Evolutionary conservation across 2,329 filamentous ascomycete species (phyloP).

Genomic region (Phoma sp.): DNA sequence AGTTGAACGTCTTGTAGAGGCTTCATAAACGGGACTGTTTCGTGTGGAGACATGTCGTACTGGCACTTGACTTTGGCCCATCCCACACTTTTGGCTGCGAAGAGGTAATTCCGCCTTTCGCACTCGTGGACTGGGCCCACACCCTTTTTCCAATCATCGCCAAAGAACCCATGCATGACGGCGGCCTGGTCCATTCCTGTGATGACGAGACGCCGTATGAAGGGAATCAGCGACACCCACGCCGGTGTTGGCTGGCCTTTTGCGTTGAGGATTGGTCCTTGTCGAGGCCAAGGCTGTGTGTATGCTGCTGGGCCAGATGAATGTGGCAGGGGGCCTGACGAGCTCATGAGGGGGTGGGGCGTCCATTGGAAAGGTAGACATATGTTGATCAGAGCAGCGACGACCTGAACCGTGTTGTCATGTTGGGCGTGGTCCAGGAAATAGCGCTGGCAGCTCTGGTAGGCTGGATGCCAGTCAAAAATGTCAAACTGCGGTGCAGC

Average conservation of each 20-base stretch:
- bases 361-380: conserved; percentile 82
- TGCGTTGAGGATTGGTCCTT: conserved; percentile 48
- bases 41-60: conserved; percentile 85
- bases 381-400: conserved; percentile 92
- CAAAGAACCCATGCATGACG: conserved; percentile 94
- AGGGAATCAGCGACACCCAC: conserved; percentile 79
- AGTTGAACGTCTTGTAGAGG: conserved; percentile 79
- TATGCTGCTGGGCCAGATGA: conserved; percentile 42
- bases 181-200: conserved; percentile 88
- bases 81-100: conserved; percentile 88
- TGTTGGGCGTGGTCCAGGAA: conserved; percentile 93
- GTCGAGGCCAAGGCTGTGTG: conserved; percentile 51
- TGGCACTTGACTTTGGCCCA: conserved; percentile 89
- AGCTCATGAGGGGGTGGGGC: conserved; percentile 54
- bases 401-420: conserved; percentile 79
- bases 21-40: conserved; percentile 85
- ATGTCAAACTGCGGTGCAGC: conserved; percentile 68
- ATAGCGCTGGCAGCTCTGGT: conserved; percentile 87
- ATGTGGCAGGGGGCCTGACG: conserved; percentile 42
- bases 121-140: conserved; percentile 84
- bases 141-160: conserved; percentile 86
- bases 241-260: conserved; percentile 47
- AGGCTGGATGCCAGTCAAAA: conserved; percentile 90
- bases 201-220: conserved; percentile 85
- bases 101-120: conserved; percentile 92